Percentiles rank a stretch among this genome's conserved stretches.
These are phyloP conservation scores for Pseudohyphozyma bogoriensis DNA, from an alignment of 768 basidiomycete species.

Conservation along the genomic window DNA sequence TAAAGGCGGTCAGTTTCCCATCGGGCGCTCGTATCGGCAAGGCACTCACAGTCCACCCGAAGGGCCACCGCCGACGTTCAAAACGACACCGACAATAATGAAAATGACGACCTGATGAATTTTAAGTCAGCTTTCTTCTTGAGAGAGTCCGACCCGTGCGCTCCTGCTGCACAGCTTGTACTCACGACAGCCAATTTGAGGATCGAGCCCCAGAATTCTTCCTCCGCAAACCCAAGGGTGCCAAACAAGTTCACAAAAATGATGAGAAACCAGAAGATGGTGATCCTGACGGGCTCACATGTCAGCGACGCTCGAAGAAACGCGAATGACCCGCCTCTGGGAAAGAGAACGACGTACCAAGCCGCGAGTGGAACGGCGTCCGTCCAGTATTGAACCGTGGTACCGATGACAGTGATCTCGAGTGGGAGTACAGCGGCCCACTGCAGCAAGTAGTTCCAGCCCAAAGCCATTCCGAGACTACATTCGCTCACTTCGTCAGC, in stretches of 20 bases:
- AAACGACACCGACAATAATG: conserved; percentile 65
- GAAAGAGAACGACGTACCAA: conserved; percentile 23
- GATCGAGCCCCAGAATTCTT: conserved; percentile 69
- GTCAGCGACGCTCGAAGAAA: background rate
- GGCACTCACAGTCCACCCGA: conserved; percentile 43
- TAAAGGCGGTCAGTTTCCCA: too few species aligned
- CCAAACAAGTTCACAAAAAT: conserved; percentile 51
- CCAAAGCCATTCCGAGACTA: conserved; percentile 29
- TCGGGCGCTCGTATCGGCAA: too few species aligned
- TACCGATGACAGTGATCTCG: conserved; percentile 73
- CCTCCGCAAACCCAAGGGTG: conserved; percentile 49
- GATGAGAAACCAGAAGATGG: conserved; percentile 17
- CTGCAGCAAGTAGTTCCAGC: conserved; percentile 55
- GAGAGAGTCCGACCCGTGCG: too few species aligned
- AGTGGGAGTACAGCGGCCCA: conserved; percentile 74
- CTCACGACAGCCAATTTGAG: conserved; percentile 53
- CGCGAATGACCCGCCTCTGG: background rate
- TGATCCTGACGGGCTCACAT: background rate
- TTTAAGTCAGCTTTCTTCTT: too few species aligned
- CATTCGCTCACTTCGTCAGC: background rate
- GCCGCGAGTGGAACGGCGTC: conserved; percentile 51
- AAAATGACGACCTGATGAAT: conserved; percentile 66
- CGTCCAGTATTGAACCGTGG: conserved; percentile 49
- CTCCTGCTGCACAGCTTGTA: too few species aligned
- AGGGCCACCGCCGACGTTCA: conserved; percentile 67